Evolutionary conservation across 1,139 yeast species (phyloP), one percentile per base, ranked within the genome.

Genomic region (Meyerozyma elateridarum): DNA sequence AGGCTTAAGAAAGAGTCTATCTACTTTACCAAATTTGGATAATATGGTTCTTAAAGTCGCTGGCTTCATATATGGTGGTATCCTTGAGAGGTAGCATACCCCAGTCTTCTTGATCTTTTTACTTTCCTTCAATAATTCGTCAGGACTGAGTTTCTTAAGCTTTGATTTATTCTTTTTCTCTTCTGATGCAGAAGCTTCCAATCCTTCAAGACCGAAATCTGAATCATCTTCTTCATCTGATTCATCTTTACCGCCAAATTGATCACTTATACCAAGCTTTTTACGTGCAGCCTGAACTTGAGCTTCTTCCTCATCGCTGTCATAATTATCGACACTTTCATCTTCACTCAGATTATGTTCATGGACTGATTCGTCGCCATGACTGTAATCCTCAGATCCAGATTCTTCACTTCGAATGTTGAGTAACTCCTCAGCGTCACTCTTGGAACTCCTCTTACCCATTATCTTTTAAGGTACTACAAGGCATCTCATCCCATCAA

Each of bases 1-100:
- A 6, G 95, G 95, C 43, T 87, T 84, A 41, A 93, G 62, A 52
- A 84, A 93, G 9, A 91, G 63, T 41, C 98, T 70, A 44, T 87
- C 95, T 7, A 89, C 72, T 38, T 77, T 79, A 6, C 99, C 99
- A 57, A 89, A 93, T 41, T 87, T 65, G 1, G 79, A 56, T 22
- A 93, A 63, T 9, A 91, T 73, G 35, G 88, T 93, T 45, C 95
- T 73, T 59, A 91, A 66, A 52, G 88, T 91, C 3, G 83, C 76
- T 0, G 99, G 98, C 52, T 88, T 88, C 98, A 91, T 93, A 52
- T 84, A 91, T 20, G 98, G 98, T 0, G 99, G 99, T 7, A 93
- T 75, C 36, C 82, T 71, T 1, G 97, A 88, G 4, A 91, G 60
- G 48, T 91, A 93, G 15, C 95, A 81, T 2, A 93, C 96, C 3